phyloP scores from a whole-genome alignment of 2,329 filamentous ascomycete genomes.

The Verticillium nubilum region DNA sequence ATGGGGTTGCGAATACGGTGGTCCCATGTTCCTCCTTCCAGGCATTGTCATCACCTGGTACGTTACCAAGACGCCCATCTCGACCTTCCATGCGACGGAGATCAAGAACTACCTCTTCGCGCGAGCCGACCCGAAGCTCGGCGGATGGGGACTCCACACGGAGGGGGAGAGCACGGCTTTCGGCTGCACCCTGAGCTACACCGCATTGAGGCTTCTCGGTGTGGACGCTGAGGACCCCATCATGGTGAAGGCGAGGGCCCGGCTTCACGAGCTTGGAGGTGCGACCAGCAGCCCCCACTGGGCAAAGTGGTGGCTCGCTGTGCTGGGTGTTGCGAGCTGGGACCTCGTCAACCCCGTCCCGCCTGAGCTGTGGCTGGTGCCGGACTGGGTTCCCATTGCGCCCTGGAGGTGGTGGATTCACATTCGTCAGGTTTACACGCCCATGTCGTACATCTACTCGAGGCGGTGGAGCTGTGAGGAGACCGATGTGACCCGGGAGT shows the following conservation, averaged over 20 bases:
- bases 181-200: constrained; percentile 86
- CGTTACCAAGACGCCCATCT: constrained; percentile 81
- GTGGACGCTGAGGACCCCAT: constrained; percentile 76
- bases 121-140: constrained; percentile 77
- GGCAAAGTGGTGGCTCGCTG: constrained; percentile 92
- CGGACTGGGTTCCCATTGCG: constrained; percentile 83
- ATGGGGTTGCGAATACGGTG: constrained; percentile 97
- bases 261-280: constrained; percentile 80
- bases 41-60: constrained; percentile 84
- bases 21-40: constrained; percentile 91
- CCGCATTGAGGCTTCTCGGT: constrained; percentile 71
- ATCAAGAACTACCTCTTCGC: constrained; percentile 91
- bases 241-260: constrained; percentile 78
- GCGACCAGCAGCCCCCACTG: constrained; percentile 83
- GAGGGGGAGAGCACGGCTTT: constrained; percentile 91
- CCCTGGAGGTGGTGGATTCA: constrained; percentile 99
- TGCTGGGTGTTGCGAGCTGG: constrained; percentile 80
- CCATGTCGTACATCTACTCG: constrained; percentile 88
- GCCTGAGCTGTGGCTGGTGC: constrained; percentile 87
- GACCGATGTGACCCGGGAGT: constrained; percentile 64
- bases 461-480: constrained; percentile 73
- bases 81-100: constrained; percentile 73
- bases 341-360: constrained; percentile 92
- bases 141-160: constrained; percentile 96
- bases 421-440: constrained; percentile 91